Base-by-base conservation (phyloP, 2,329 filamentous ascomycete species). In the Lasiodiplodia citricola region DNA sequence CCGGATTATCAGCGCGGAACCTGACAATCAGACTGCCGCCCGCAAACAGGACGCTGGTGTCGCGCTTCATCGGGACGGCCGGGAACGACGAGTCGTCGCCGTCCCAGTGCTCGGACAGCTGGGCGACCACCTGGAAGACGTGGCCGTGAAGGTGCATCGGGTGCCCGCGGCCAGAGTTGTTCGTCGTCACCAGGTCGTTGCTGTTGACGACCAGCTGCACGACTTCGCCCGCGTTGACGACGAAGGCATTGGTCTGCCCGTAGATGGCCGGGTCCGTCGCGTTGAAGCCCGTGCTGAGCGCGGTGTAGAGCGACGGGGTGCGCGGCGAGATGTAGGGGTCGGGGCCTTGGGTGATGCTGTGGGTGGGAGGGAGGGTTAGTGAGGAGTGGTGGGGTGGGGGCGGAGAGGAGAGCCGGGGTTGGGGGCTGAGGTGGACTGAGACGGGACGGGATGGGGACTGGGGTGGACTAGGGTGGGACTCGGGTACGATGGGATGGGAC, bases 281-380 rank as follows among this genome's bases (percentile, higher is more conserved):
- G 21, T 85, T 71, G 8, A 81, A 74, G 18, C 87, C 88, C 1
- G 88, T 80, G 0, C 85, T 86, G 18, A 92, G 81, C 0, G 84
- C 90, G 0, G 90, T 91, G 81, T 91, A 93, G 0, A 93, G 82
- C 0, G 88, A 86, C 0, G 91, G 91, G 0, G 92, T 90, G 74
- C 90, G 88, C 58, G 88, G 90, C 0, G 79, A 65, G 2, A 83
- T 83, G 77, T 91, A 93, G 25, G 89, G 90, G 72, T 90, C 87
- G 77, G 90, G 87, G 81, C 92, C 66, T 37, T 70, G 70, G 16
- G 62, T 91, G 68, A 72, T 70, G 13, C 70, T 72, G 69, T 28
- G 4, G 25, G 68, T 16, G 4, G 25, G 21, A 6, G 16, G 10
- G n/a, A 37, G 37, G 57, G 18, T 56, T 37, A 3, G 16, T 18